phyloP scores from a whole-genome alignment of 768 basidiomycete species.

The Aureoboletus auriporus region DNA sequence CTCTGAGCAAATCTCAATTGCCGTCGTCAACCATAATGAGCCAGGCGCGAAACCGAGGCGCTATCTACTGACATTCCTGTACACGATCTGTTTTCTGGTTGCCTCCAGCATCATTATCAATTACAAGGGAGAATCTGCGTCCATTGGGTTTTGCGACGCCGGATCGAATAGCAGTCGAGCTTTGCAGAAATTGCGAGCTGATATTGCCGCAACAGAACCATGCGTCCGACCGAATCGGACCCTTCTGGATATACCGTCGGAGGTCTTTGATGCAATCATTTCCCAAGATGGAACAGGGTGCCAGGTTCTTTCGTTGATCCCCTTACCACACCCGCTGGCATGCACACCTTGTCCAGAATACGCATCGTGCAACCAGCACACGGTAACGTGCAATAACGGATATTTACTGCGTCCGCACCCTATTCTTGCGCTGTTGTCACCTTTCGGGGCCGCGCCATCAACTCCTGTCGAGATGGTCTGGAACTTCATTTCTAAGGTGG shows the following conservation, averaged over 20 bases:
- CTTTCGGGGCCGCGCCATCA: slow-evolving; percentile 36
- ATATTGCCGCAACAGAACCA: slow-evolving; percentile 43
- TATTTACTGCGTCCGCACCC: slow-evolving; percentile 64
- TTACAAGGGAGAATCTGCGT: slow-evolving; percentile 65
- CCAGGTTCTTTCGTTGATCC: slow-evolving; percentile 51
- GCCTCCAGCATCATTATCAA: slow-evolving; percentile 34
- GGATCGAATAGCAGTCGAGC: slow-evolving; percentile 56
- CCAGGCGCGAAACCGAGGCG: slow-evolving; percentile 18
- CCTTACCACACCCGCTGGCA: slow-evolving; percentile 51
- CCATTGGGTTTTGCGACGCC: slow-evolving; percentile 74
- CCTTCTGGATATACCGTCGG: slow-evolving; percentile 34
- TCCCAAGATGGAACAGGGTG: slow-evolving; percentile 39
- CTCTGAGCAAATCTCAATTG: slow-evolving; percentile 37
- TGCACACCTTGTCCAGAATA: slow-evolving; percentile 76
- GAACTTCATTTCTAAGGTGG: slow-evolving; percentile 42
- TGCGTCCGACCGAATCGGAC: slow-evolving; percentile 59
- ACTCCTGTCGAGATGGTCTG: slow-evolving; percentile 39
- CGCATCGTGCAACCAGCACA: slow-evolving; percentile 54
- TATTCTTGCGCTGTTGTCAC: slow-evolving; percentile 43
- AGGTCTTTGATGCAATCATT: slow-evolving; percentile 23
- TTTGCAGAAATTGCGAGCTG: slow-evolving; percentile 45
- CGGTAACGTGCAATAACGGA: slow-evolving; percentile 62
- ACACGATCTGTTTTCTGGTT: slow-evolving; percentile 33
- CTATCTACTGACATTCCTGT: slow-evolving; percentile 41
- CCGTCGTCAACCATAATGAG: slow-evolving; percentile 16